Evolutionary conservation across 1,284 basidiomycete species (phyloP), one percentile per base, ranked within the genome.

Genomic region (Phenoliferia sp.): DNA sequence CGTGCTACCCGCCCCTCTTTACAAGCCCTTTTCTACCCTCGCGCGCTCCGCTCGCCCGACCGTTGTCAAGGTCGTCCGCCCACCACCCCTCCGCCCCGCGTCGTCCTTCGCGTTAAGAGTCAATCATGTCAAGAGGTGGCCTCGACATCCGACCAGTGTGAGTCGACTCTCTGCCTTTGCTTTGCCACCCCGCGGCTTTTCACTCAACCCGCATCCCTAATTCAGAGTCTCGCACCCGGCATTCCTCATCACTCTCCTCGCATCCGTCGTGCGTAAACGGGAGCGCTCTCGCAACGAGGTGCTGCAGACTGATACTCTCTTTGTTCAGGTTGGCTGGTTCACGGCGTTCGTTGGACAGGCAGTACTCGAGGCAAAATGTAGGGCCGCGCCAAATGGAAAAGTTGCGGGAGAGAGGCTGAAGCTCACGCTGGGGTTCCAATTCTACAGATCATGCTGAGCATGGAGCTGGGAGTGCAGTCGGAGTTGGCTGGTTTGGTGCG

Each of bases 401-500:
- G 9, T 9, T 54, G 52, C 12, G 12, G 22, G 52, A 12, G 15
- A 9, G 52, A 26, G n/a, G 32, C 31, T 5, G 44, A 17, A 71
- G 68, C 64, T 73, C 29, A 34, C 55, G 36, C n/a, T 48, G 22
- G 3, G 4, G n/a, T n/a, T n/a, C 12, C 26, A 19, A n/a, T 26
- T 22, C 26, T 32, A 29, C 63, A 73, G 72, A 77, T 69, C 73
- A 77, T 26, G 36, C 50, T 4, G 56, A 59, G 29, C 65, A 62
- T 44, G 69, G 70, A 34, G 54, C 61, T n/a, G 75, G 75, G 1
- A 72, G 72, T 10, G 76, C 74, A 3, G 89, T 90, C 66, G 89
- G 89, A 59, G 82, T 84, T 0, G 83, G 90, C 60, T 98, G 94
- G 94, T 99, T 97, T 81, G 88, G 87, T 75, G 94, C 95, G 77